A percentile compares a stretch with the other conserved stretches of the same genome.
phyloP scores from a whole-genome alignment of 441 rosid genomes.

The Croton laevigatus region DNA sequence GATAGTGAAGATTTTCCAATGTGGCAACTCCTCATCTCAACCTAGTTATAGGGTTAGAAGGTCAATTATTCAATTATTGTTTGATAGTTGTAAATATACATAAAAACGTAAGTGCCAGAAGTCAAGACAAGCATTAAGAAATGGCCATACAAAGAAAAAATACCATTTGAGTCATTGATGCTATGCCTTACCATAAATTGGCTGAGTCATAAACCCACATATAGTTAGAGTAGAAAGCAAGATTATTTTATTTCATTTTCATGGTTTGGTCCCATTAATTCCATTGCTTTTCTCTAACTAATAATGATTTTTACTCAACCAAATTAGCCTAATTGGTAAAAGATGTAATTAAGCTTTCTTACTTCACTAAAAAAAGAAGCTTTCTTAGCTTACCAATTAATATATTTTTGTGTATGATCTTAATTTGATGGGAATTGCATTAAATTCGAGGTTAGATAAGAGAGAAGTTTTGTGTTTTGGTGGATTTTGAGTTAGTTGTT shows the following conservation, averaged over 20 bases:
- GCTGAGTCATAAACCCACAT: not conserved
- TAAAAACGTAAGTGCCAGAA: not conserved
- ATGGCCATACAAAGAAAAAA: not conserved
- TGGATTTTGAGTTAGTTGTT: conserved; percentile 10
- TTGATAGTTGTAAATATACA: too few relatives aligned
- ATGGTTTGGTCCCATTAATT: too few relatives aligned
- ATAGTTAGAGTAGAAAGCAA: not conserved
- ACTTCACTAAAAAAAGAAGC: too few relatives aligned
- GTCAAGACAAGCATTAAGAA: not conserved
- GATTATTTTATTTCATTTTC: too few relatives aligned
- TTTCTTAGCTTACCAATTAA: not conserved
- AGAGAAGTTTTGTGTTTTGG: not conserved
- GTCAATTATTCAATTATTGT: not conserved
- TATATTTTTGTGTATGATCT: not conserved
- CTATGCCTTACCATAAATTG: not conserved
- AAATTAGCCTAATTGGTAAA: too few relatives aligned
- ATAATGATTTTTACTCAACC: too few relatives aligned
- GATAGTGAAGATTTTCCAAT: too few relatives aligned
- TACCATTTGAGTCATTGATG: not conserved
- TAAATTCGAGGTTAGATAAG: conserved; percentile 8
- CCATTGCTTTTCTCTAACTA: too few relatives aligned
- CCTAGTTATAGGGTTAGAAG: not conserved
- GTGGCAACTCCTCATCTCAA: not conserved
- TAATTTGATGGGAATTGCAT: not conserved
- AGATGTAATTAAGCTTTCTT: too few relatives aligned